phyloP scores from a whole-genome alignment of 352 stramenopile genomes.

The Phytophthora megakarya region DNA sequence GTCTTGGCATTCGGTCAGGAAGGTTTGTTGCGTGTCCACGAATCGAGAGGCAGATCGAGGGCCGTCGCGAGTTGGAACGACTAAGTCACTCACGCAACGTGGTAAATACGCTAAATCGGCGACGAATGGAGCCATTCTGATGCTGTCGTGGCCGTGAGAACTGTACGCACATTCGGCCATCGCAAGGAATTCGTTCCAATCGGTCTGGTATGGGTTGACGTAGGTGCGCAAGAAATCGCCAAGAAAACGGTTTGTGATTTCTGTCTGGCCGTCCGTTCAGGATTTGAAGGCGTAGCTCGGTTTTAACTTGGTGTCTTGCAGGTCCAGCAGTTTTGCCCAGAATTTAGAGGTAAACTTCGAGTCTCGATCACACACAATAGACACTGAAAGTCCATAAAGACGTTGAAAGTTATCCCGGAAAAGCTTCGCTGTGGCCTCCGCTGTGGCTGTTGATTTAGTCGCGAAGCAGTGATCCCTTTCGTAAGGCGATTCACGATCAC shows the following conservation, averaged over 20 bases:
- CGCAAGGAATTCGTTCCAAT: conserved; percentile 9
- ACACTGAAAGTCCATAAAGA: neutral
- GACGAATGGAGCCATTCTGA: neutral
- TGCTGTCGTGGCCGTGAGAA: neutral
- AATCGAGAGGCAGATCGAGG: neutral
- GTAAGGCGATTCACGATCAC: conserved; percentile 12
- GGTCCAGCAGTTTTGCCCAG: neutral
- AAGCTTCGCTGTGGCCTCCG: neutral
- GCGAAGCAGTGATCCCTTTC: conserved; percentile 12
- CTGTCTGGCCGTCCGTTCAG: conserved; percentile 12
- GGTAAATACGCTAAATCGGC: conserved; percentile 5
- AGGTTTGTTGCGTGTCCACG: neutral
- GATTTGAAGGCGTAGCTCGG: conserved; percentile 13
- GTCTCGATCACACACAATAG: conserved; percentile 17
- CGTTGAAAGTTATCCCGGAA: conserved; percentile 5
- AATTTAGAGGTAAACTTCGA: conserved; percentile 7
- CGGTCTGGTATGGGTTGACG: neutral
- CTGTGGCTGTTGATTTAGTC: conserved; percentile 5
- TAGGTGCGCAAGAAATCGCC: conserved; percentile 7
- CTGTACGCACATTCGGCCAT: conserved; percentile 13
- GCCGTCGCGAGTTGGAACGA: neutral
- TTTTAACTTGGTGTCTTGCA: neutral
- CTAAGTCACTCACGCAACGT: conserved; percentile 5
- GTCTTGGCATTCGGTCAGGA: conserved; percentile 9
- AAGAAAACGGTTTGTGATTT: conserved; percentile 4